These are phyloP conservation scores for Hemileccinum rubropunctum DNA, from an alignment of 768 basidiomycete genomes.

Conservation along the genomic window DNA sequence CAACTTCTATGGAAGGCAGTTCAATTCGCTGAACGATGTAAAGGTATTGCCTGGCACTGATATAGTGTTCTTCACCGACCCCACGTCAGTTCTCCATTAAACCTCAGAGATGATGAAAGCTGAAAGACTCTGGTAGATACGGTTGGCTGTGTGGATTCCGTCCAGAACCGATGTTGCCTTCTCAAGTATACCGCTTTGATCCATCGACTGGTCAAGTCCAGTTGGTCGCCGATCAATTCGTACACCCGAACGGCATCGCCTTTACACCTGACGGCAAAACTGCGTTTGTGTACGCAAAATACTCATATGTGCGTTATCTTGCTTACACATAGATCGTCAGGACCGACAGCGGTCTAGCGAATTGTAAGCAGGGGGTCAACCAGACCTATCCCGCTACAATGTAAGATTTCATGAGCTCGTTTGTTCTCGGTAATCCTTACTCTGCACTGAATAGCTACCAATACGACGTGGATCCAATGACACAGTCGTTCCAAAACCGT, in stretches of 20 bases:
- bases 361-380: constrained; percentile 48
- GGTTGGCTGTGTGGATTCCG: constrained; percentile 68
- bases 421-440: background rate
- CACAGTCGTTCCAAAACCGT: constrained; percentile 54
- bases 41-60: constrained; percentile 68
- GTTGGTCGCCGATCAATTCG: constrained; percentile 77
- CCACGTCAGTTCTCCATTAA: constrained; percentile 43
- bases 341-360: constrained; percentile 32
- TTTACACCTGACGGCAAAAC: constrained; percentile 61
- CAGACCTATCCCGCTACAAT: constrained; percentile 67
- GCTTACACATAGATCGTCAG: constrained; percentile 19
- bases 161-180: constrained; percentile 61
- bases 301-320: background rate
- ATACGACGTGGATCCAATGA: constrained; percentile 62
- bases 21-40: constrained; percentile 80
- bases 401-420: constrained; percentile 38
- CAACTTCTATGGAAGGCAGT: constrained; percentile 78
- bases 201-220: constrained; percentile 60
- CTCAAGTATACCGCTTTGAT: constrained; percentile 76
- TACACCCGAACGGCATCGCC: constrained; percentile 71
- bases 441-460: constrained; percentile 47
- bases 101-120: background rate
- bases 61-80: constrained; percentile 76
- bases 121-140: constrained; percentile 40
- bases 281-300: constrained; percentile 55